phyloP scores from a whole-genome alignment of 2,329 filamentous ascomycete species.

The Scopulariopsis brevicaulis region DNA sequence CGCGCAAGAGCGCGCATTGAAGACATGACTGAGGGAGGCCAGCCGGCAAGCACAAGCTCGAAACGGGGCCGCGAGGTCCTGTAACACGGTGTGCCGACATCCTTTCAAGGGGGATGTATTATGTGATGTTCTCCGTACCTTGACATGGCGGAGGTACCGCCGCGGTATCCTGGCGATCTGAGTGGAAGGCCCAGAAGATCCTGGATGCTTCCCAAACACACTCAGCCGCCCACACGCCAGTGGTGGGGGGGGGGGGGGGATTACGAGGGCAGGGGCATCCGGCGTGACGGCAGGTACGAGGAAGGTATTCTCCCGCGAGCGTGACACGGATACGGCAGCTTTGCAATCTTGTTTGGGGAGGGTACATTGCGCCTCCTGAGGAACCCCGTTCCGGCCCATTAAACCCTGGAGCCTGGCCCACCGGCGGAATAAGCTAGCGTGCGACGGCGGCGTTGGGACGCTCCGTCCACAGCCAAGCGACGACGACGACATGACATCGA shows the following conservation, averaged over 20 bases:
- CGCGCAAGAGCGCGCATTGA: background rate
- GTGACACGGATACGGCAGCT: background rate
- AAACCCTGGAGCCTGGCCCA: background rate
- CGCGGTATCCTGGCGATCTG: background rate
- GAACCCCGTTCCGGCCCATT: background rate
- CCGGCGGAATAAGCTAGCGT: background rate
- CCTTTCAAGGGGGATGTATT: background rate
- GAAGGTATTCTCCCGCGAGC: background rate
- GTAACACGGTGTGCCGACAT: background rate
- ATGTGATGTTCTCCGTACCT: background rate
- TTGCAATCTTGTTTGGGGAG: background rate
- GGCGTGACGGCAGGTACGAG: background rate
- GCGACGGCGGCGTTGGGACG: background rate
- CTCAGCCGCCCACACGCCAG: background rate
- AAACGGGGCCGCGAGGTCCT: background rate
- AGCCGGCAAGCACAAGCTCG: background rate
- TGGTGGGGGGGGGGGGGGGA: background rate
- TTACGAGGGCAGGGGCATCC: background rate
- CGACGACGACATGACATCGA: slow-evolving; percentile 4
- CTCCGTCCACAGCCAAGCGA: background rate
- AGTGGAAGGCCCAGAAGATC: no score
- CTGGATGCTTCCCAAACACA: background rate
- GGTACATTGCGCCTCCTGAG: background rate
- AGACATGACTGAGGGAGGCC: background rate
- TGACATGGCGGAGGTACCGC: background rate